Percentiles rank a stretch among this genome's conserved stretches.
phyloP scores from a whole-genome alignment of 495 filamentous ascomycete species.

The Trichocladium antarcticum region DNA sequence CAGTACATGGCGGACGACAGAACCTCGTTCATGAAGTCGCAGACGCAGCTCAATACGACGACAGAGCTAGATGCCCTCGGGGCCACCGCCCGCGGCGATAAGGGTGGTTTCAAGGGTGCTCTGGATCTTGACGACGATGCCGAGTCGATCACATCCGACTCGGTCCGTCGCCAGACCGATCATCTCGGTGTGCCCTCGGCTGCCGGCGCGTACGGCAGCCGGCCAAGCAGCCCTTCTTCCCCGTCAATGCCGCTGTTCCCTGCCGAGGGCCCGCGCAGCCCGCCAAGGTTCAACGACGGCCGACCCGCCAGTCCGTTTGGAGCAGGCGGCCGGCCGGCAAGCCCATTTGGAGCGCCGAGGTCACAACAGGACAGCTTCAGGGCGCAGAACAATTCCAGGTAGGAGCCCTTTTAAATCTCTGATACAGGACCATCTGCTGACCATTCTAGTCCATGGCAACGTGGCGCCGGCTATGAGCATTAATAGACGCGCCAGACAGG shows the following conservation, averaged over 20 bases:
- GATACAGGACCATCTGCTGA: background rate
- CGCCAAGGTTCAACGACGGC: constrained; percentile 11
- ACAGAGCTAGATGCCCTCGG: constrained; percentile 93
- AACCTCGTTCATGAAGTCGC: constrained; percentile 96
- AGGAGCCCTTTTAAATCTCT: constrained; percentile 9
- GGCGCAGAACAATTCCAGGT: constrained; percentile 36
- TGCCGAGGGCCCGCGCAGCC: constrained; percentile 18
- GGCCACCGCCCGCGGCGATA: constrained; percentile 86
- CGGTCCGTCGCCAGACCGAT: constrained; percentile 20
- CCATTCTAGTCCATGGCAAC: constrained; percentile 8
- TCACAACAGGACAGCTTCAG: constrained; percentile 24
- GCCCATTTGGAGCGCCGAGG: constrained; percentile 8
- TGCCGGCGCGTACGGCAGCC: constrained; percentile 12
- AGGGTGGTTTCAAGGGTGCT: constrained; percentile 52
- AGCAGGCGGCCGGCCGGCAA: constrained; percentile 2
- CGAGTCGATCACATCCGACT: constrained; percentile 47
- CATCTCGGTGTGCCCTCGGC: constrained; percentile 19
- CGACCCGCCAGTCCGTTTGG: constrained; percentile 14
- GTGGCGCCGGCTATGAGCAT: constrained; percentile 9
- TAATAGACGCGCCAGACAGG: background rate
- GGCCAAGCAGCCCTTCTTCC: constrained; percentile 50
- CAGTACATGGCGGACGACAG: constrained; percentile 95
- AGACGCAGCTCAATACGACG: constrained; percentile 65
- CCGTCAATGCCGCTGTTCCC: constrained; percentile 54
- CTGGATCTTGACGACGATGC: constrained; percentile 72